phyloP scores from a whole-genome alignment of 352 stramenopile species.

The Pythium brachiatum region DNA sequence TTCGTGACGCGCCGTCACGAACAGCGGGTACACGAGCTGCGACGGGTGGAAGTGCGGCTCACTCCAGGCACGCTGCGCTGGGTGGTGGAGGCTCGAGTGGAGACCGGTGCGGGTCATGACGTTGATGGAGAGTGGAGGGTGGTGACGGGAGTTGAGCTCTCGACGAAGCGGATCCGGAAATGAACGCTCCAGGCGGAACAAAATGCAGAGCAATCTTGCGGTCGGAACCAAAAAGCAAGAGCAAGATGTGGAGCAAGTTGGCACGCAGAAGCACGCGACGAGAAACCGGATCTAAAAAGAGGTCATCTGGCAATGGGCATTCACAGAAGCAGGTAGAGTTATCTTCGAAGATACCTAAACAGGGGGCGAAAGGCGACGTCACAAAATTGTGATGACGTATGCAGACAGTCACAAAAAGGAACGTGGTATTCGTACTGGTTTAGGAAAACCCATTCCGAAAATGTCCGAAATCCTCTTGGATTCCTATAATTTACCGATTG shows the following conservation, averaged over 20 bases:
- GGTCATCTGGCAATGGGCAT: background rate
- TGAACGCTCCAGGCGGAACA: background rate
- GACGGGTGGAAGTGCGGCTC: slow-evolving; percentile 86
- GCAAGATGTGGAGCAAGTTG: background rate
- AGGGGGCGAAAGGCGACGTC: too few species aligned
- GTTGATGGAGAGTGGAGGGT: background rate
- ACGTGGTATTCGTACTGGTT: slow-evolving; percentile 1
- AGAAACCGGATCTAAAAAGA: background rate
- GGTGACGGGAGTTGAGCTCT: background rate
- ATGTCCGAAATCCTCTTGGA: background rate
- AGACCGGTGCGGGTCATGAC: slow-evolving; percentile 34
- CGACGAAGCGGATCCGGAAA: background rate
- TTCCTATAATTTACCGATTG: background rate
- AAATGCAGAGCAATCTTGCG: background rate
- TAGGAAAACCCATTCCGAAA: background rate
- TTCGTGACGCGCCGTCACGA: slow-evolving; percentile 69
- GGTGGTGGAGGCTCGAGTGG: slow-evolving; percentile 82
- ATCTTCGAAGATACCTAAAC: too few species aligned
- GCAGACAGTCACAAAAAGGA: background rate
- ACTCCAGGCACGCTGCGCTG: slow-evolving; percentile 78
- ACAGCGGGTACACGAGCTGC: slow-evolving; percentile 90
- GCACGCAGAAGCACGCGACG: slow-evolving; percentile 2
- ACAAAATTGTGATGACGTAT: slow-evolving; percentile 1
- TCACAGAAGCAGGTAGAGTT: background rate
- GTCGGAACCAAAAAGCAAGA: background rate